Evolutionary conservation across 768 basidiomycete genomes (phyloP).

Genomic region (Cubamyces lactineus): DNA sequence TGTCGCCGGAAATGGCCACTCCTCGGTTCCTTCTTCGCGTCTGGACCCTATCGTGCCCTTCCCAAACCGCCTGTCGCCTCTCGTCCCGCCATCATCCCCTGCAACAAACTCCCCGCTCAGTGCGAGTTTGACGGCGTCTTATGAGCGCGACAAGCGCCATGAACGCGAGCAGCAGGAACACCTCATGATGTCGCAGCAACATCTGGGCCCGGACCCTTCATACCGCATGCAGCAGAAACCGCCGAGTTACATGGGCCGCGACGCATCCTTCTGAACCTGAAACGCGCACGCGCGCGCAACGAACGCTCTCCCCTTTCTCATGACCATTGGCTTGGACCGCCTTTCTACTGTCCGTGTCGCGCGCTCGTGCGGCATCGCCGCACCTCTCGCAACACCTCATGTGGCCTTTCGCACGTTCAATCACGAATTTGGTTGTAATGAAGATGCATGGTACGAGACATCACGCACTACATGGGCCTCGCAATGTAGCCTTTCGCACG

Average conservation of each 20-base stretch:
- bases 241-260: slow-evolving; percentile 17
- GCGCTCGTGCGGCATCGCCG: background rate
- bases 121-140: slow-evolving; percentile 42
- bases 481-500: slow-evolving; percentile 3
- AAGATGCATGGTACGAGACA: slow-evolving; percentile 14
- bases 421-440: slow-evolving; percentile 11
- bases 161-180: slow-evolving; percentile 56
- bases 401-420: slow-evolving; percentile 5
- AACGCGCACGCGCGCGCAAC: slow-evolving; percentile 5
- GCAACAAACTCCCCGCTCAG: slow-evolving; percentile 42
- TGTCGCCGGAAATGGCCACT: slow-evolving; percentile 18
- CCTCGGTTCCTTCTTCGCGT: slow-evolving; percentile 19
- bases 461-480: slow-evolving; percentile 14
- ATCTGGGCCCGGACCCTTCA: slow-evolving; percentile 16
- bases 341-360: background rate
- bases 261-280: slow-evolving; percentile 14
- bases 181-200: slow-evolving; percentile 30
- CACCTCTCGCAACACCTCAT: background rate
- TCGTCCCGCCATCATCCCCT: slow-evolving; percentile 42
- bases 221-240: slow-evolving; percentile 22
- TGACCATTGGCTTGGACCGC: slow-evolving; percentile 1
- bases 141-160: slow-evolving; percentile 37
- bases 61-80: slow-evolving; percentile 24
- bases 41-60: slow-evolving; percentile 30
- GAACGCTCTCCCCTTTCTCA: background rate